Evolutionary conservation across 495 filamentous ascomycete genomes (phyloP).

Genomic region (Penicillium egyptiacum): DNA sequence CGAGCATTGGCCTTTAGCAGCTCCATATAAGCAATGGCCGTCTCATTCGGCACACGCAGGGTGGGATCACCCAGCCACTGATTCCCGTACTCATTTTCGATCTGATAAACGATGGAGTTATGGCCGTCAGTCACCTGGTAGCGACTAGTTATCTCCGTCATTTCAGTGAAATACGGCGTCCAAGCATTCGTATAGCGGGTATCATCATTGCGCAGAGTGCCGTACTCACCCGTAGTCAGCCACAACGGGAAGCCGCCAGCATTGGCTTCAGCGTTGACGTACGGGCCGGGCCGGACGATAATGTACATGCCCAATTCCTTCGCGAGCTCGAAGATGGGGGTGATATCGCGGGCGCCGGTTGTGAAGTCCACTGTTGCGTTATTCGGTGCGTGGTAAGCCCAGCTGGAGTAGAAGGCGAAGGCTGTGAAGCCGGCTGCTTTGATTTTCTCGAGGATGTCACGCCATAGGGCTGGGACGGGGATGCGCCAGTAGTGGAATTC

Average conservation of each 20-base stretch:
- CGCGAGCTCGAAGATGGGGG: slow-evolving; percentile 52
- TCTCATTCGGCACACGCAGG: slow-evolving; percentile 45
- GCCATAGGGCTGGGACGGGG: slow-evolving; percentile 59
- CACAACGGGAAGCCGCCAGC: slow-evolving; percentile 62
- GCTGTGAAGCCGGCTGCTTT: slow-evolving; percentile 60
- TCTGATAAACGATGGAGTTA: slow-evolving; percentile 55
- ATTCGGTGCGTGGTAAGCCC: slow-evolving; percentile 56
- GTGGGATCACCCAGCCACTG: slow-evolving; percentile 49
- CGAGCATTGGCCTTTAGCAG: slow-evolving; percentile 50
- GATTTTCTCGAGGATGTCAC: slow-evolving; percentile 61
- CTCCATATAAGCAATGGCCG: slow-evolving; percentile 56
- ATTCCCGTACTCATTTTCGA: slow-evolving; percentile 63
- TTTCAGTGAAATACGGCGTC: slow-evolving; percentile 49
- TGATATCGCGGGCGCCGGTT: slow-evolving; percentile 55
- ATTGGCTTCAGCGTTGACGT: slow-evolving; percentile 53
- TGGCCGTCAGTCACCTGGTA: slow-evolving; percentile 59
- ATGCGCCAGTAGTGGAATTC: slow-evolving; percentile 64
- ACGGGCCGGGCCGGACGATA: slow-evolving; percentile 41
- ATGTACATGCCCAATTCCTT: slow-evolving; percentile 49
- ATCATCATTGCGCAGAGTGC: slow-evolving; percentile 56
- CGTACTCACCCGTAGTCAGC: slow-evolving; percentile 63
- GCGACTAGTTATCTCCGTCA: slow-evolving; percentile 49
- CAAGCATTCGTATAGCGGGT: slow-evolving; percentile 54
- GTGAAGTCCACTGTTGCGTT: slow-evolving; percentile 56
- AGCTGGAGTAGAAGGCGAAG: slow-evolving; percentile 56